Evolutionary conservation across 1,139 yeast species (phyloP).

Genomic region (Geotrichum aggregatum): DNA sequence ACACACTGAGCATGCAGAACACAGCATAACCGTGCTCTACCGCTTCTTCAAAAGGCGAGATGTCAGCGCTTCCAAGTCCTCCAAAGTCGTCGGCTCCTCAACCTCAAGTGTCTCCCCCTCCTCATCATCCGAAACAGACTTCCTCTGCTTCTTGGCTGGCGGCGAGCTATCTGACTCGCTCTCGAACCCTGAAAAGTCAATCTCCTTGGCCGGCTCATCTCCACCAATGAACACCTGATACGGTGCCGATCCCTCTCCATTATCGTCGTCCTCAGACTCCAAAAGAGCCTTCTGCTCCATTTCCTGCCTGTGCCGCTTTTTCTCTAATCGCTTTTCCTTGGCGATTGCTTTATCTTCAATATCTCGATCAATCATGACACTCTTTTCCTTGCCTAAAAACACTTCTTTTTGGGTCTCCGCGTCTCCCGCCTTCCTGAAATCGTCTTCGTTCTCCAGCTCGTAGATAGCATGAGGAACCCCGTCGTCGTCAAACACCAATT

Average conservation of each 20-base stretch:
- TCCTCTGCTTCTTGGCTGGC: slow-evolving; percentile 23
- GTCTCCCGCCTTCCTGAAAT: slow-evolving; percentile 72
- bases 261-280: slow-evolving; percentile 42
- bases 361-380: slow-evolving; percentile 68
- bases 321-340: slow-evolving; percentile 77
- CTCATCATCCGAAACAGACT: slow-evolving; percentile 38
- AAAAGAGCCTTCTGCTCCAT: slow-evolving; percentile 56
- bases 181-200: slow-evolving; percentile 21
- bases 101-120: slow-evolving; percentile 56
- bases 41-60: slow-evolving; percentile 49
- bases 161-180: slow-evolving; percentile 17
- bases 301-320: slow-evolving; percentile 85
- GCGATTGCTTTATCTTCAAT: slow-evolving; percentile 74
- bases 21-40: not conserved
- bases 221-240: slow-evolving; percentile 37
- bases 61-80: slow-evolving; percentile 89
- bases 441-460: slow-evolving; percentile 86
- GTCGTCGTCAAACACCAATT: slow-evolving; percentile 85
- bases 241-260: slow-evolving; percentile 36
- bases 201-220: slow-evolving; percentile 33
- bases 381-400: slow-evolving; percentile 63
- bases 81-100: slow-evolving; percentile 85
- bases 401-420: slow-evolving; percentile 63
- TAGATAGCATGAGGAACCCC: slow-evolving; percentile 87
- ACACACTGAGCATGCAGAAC: not conserved